Evolutionary conservation across 169 alveolate species (phyloP).

Genomic region (Cryptosporidium xiaoi): DNA sequence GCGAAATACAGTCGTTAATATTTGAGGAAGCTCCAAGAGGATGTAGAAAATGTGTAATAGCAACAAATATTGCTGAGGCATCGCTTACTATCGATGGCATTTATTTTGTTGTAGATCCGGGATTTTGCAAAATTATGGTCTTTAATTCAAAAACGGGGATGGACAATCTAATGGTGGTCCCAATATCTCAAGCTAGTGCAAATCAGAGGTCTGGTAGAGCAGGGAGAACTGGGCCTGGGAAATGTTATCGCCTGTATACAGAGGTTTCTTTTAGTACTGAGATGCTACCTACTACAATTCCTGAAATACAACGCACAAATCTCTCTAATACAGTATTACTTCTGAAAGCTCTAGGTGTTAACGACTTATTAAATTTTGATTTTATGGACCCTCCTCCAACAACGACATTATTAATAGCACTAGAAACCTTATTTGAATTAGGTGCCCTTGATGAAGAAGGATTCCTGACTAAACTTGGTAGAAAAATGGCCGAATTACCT

Average conservation of each 20-base stretch:
- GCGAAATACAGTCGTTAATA: constrained; percentile 96
- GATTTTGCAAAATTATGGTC: constrained; percentile 96
- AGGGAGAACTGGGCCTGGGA: constrained; percentile 99
- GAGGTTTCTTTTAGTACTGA: constrained; percentile 97
- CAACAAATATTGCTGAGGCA: constrained; percentile 99
- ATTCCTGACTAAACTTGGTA: constrained; percentile 97
- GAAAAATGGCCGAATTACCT: constrained; percentile 99
- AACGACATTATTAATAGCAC: constrained; percentile 95
- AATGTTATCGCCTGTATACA: constrained; percentile 99
- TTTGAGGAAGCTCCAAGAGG: constrained; percentile 99
- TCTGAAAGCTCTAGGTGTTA: constrained; percentile 99
- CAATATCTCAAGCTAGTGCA: constrained; percentile 98
- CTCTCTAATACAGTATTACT: constrained; percentile 97
- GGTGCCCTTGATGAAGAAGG: constrained; percentile 99
- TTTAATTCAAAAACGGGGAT: constrained; percentile 97
- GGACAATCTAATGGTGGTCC: constrained; percentile 97
- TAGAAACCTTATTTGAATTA: constrained; percentile 96
- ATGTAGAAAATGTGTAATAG: constrained; percentile 97
- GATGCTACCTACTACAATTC: constrained; percentile 98
- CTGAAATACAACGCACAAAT: constrained; percentile 99
- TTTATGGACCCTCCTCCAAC: constrained; percentile 99
- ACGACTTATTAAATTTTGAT: constrained; percentile 97
- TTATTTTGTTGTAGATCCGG: constrained; percentile 99
- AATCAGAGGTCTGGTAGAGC: constrained; percentile 99
- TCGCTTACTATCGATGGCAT: constrained; percentile 99